Evolutionary conservation across 495 filamentous ascomycete species (phyloP), one percentile per base, ranked within the genome.

Genomic region (Podospora tetraspora): DNA sequence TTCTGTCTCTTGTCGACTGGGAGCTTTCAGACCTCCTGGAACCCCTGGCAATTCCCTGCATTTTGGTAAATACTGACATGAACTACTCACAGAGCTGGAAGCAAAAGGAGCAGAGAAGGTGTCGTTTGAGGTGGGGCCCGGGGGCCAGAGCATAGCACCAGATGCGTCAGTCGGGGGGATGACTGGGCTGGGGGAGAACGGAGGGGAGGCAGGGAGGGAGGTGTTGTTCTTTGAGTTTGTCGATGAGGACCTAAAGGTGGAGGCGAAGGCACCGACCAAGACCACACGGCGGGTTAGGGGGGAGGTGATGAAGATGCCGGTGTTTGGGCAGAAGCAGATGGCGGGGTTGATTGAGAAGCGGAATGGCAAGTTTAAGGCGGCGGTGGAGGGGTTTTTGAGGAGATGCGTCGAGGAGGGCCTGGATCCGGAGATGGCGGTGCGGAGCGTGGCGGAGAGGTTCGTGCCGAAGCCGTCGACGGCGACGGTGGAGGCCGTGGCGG

Each of bases 241-340:
- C 23, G 95, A 97, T 75, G 95, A 88, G 3, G 94, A 97, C 73
- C 79, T 99, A 63, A 97, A 93, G 79, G 84, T 91, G 59, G 88
- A 96, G 75, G 90, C 90, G 9, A 90, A 93, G 73, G 82, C 88
- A 5, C 84, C 83, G 0, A 89, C 89, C 56, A 83, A 91, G 3
- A 84, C 77, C 24, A 84, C 27, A 27, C 3, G 84, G 66, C 88
- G 84, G 72, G 83, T 90, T 68, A 84, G 85, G 69, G 84, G 92
- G 56, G 93, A 97, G 71, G 88, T 93, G 64, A 71, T 97, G 74
- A 96, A 92, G 79, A 95, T 97, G 91, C 95, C 95, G 1, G 91
- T 96, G 21, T 96, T 87, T 78, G 92, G 92, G 67, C 93, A 96
- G 81, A 93, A 92, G 78, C 92, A 96, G 81, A 91, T 98, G 89